These are phyloP conservation scores for Deinandra increscens DNA, from an alignment of 129 eudicot genomes.

Conservation along the genomic window DNA sequence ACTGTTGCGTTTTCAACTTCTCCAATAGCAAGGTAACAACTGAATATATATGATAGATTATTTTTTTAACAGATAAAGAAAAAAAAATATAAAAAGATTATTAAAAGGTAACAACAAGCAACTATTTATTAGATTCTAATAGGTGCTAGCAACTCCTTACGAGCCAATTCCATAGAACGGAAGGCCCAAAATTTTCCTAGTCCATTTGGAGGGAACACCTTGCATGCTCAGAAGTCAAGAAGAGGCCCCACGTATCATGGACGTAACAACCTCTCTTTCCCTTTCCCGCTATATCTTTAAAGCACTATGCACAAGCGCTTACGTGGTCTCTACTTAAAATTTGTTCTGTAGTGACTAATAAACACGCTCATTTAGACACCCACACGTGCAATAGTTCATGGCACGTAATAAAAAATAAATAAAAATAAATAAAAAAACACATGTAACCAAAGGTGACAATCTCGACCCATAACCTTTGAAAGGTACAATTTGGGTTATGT, in stretches of 20 bases:
- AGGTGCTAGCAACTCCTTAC: slow-evolving; percentile 1
- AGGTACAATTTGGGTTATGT: neutral
- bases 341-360: too few relatives aligned
- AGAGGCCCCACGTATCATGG: neutral
- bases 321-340: too few relatives aligned
- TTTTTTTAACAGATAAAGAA: neutral
- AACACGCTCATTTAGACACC: neutral
- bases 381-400: neutral
- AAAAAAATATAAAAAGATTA: slow-evolving; percentile 4
- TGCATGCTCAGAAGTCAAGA: slow-evolving; percentile 5
- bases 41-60: slow-evolving; percentile 23
- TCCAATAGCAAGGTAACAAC: slow-evolving; percentile 95
- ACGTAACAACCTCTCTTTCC: too few relatives aligned
- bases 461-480: neutral
- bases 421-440: neutral
- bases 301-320: too few relatives aligned
- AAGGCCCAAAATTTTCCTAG: neutral
- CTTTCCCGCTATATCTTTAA: too few relatives aligned
- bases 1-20: slow-evolving; percentile 75
- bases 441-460: neutral
- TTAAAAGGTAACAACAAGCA: neutral
- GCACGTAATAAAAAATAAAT: neutral
- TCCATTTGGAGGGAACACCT: neutral
- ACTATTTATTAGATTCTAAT: neutral
- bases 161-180: neutral